Conservation (phyloP, 164 flowering plant genomes). For the Brasenia schreberi region DNA sequence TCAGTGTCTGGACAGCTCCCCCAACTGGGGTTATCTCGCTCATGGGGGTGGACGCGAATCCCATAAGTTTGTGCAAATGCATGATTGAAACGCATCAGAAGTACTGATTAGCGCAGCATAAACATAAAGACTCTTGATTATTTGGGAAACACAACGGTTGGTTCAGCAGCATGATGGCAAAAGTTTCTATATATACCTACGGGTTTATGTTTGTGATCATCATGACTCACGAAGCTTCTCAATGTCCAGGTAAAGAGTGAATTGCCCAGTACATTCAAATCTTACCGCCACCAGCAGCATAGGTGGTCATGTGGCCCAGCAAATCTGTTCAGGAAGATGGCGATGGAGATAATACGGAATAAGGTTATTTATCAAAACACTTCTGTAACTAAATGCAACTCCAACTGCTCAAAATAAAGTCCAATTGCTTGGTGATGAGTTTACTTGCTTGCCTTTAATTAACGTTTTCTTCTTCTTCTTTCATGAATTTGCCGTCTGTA, state of each 20-base stretch:
- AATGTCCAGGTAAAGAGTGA: slow-evolving; percentile 44
- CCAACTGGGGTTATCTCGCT: too few relatives aligned
- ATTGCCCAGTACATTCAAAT: slow-evolving; percentile 57
- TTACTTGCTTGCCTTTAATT: background rate
- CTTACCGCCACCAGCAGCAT: slow-evolving; percentile 49
- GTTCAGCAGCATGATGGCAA: too few relatives aligned
- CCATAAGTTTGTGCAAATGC: too few relatives aligned
- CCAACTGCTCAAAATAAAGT: background rate
- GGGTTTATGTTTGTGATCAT: too few relatives aligned
- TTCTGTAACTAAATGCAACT: background rate
- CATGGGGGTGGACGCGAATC: too few relatives aligned
- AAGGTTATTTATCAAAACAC: slow-evolving; percentile 15
- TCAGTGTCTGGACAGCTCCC: too few relatives aligned
- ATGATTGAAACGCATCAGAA: too few relatives aligned
- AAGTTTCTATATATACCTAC: too few relatives aligned
- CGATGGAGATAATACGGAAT: slow-evolving; percentile 39
- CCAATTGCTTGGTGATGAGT: background rate
- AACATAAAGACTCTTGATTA: too few relatives aligned
- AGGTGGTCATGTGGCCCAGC: slow-evolving; percentile 73
- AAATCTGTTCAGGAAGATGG: slow-evolving; percentile 52
- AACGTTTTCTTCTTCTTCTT: background rate
- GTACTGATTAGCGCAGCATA: too few relatives aligned
- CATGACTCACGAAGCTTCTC: too few relatives aligned
- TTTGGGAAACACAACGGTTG: too few relatives aligned
- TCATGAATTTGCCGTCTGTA: slow-evolving; percentile 19